Percentiles rank a stretch among this genome's conserved stretches.
phyloP scores from a whole-genome alignment of 1,284 basidiomycete species.

The Ceratobasidium sp. region DNA sequence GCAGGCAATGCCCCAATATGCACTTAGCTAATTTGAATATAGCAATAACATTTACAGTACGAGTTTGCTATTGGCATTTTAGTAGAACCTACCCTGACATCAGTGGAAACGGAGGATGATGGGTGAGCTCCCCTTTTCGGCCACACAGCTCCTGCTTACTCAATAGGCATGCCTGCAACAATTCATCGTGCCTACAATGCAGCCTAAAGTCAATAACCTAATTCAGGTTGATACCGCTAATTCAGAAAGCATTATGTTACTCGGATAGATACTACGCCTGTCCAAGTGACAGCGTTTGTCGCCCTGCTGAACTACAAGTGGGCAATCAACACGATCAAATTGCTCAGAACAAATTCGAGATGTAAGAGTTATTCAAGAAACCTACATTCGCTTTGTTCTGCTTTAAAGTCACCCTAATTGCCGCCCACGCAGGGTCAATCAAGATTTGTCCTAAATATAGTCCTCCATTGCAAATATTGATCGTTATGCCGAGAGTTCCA shows the following conservation, averaged over 20 bases:
- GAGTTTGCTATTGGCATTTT: slow-evolving; percentile 7
- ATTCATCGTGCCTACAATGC: background rate
- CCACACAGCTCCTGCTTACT: background rate
- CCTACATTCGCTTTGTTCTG: background rate
- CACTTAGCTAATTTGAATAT: slow-evolving; percentile 27
- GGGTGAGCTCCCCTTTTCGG: background rate
- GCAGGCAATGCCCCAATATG: slow-evolving; percentile 25
- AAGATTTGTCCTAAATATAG: background rate
- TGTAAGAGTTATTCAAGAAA: too few relatives aligned
- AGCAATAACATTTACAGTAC: background rate
- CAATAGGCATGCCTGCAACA: background rate
- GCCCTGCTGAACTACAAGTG: too few relatives aligned
- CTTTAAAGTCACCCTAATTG: too few relatives aligned
- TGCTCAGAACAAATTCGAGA: too few relatives aligned
- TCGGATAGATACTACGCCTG: too few relatives aligned
- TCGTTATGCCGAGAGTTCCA: background rate
- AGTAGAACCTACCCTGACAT: background rate
- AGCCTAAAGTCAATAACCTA: background rate
- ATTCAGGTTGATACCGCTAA: background rate
- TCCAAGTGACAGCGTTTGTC: too few relatives aligned
- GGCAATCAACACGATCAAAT: too few relatives aligned
- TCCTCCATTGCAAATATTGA: background rate
- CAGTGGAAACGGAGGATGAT: background rate
- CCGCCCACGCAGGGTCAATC: too few relatives aligned
- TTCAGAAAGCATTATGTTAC: too few relatives aligned